phyloP scores from a whole-genome alignment of 768 basidiomycete genomes.

The Boletus fagicola region DNA sequence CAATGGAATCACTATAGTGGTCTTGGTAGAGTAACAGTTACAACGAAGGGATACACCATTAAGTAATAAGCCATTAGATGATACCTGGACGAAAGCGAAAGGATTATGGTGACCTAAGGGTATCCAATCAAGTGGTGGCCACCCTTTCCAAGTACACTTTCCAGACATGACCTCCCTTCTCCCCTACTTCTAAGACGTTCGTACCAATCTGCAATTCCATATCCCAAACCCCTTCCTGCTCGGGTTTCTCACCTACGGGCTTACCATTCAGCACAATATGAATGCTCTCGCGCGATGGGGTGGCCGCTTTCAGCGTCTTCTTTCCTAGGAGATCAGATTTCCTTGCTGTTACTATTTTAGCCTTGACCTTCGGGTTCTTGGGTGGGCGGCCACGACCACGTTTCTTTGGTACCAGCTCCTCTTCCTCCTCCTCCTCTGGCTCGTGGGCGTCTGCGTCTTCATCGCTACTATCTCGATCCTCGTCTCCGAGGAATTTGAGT shows the following conservation, averaged over 20 bases:
- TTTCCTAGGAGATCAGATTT: conserved; percentile 38
- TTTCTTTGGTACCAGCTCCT: conserved; percentile 39
- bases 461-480: conserved; percentile 58
- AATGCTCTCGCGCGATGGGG: conserved; percentile 44
- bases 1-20: conserved; percentile 16
- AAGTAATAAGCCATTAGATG: conserved; percentile 33
- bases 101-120: conserved; percentile 4
- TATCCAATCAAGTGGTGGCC: conserved; percentile 20
- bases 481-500: conserved; percentile 52
- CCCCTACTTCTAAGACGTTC: conserved; percentile 70
- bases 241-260: conserved; percentile 44
- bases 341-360: conserved; percentile 34
- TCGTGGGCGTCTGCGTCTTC: conserved; percentile 48
- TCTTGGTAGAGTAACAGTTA: conserved; percentile 27
- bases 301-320: conserved; percentile 43
- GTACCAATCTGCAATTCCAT: conserved; percentile 56
- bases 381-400: conserved; percentile 38
- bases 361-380: conserved; percentile 35
- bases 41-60: conserved; percentile 30
- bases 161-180: conserved; percentile 67
- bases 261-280: conserved; percentile 65
- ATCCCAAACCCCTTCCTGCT: conserved; percentile 56
- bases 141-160: conserved; percentile 62
- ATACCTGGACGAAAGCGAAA: conserved; percentile 16
- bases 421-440: conserved; percentile 45